These are phyloP conservation scores for Hirschfeldia incana DNA, from an alignment of 345 rosid genomes.

Conservation along the genomic window DNA sequence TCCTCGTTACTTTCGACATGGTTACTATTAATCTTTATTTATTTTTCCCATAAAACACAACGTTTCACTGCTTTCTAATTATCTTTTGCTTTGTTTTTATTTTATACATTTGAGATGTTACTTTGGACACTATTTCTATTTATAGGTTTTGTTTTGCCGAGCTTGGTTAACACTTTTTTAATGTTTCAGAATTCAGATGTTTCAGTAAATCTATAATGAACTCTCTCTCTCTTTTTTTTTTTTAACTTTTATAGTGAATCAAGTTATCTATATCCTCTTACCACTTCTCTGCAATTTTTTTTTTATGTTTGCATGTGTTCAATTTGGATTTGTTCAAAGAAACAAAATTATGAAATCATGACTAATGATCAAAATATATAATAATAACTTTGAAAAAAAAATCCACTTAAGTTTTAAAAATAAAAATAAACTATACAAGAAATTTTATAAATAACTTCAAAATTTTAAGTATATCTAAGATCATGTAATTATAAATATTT, in stretches of 20 bases:
- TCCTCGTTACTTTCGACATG: constrained; percentile 9
- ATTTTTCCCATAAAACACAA: not conserved
- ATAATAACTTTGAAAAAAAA: too few relatives aligned
- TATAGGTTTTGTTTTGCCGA: not conserved
- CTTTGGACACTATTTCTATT: not conserved
- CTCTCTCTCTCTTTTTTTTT: not conserved
- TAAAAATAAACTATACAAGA: too few relatives aligned
- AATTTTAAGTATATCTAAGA: too few relatives aligned
- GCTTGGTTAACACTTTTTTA: not conserved
- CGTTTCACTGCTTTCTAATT: not conserved
- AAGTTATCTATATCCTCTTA: not conserved
- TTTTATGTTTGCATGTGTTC: not conserved
- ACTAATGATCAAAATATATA: not conserved
- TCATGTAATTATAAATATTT: too few relatives aligned
- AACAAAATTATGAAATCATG: not conserved
- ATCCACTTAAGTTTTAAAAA: too few relatives aligned
- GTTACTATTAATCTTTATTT: not conserved
- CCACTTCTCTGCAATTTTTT: not conserved
- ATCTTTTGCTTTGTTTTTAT: not conserved
- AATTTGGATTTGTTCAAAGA: not conserved
- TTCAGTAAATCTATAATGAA: not conserved
- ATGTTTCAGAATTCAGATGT: not conserved
- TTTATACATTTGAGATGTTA: not conserved
- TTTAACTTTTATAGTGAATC: not conserved
- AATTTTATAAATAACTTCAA: too few relatives aligned